A percentile compares a stretch with the other conserved stretches of the same genome.
These are phyloP conservation scores for Tympanopsis confertula DNA, from an alignment of 2,329 filamentous ascomycete species.

Conservation along the genomic window DNA sequence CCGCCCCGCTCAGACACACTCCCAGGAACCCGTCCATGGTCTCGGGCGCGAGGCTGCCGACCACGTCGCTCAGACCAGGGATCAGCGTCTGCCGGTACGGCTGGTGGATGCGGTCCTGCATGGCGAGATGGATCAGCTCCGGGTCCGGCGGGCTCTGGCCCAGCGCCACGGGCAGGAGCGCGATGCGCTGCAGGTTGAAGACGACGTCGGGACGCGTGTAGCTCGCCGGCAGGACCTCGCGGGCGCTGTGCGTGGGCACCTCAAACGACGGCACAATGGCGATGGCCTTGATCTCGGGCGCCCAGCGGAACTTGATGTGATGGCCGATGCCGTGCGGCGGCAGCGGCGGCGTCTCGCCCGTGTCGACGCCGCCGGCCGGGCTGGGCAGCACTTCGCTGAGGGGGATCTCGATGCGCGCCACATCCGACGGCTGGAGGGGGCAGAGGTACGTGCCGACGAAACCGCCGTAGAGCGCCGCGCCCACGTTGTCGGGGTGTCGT, in stretches of 20 bases:
- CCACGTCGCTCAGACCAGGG: not conserved
- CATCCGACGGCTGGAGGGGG: slow-evolving; percentile 57
- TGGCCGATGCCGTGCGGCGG: slow-evolving; percentile 61
- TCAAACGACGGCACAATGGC: slow-evolving; percentile 66
- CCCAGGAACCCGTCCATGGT: not conserved
- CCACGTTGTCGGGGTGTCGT: slow-evolving; percentile 59
- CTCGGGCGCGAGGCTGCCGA: not conserved
- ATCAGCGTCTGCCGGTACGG: slow-evolving; percentile 49
- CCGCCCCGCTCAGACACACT: not conserved
- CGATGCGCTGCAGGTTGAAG: slow-evolving; percentile 57
- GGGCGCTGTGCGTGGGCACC: slow-evolving; percentile 58
- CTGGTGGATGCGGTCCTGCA: slow-evolving; percentile 63
- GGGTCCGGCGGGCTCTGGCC: slow-evolving; percentile 52
- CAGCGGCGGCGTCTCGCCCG: slow-evolving; percentile 55
- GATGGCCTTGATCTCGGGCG: slow-evolving; percentile 61
- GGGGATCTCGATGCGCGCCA: slow-evolving; percentile 60
- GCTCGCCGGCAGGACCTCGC: slow-evolving; percentile 48
- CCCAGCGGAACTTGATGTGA: slow-evolving; percentile 62
- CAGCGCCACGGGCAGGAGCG: slow-evolving; percentile 52
- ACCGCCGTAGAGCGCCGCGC: slow-evolving; percentile 63
- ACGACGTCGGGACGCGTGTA: slow-evolving; percentile 55
- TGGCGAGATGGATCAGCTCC: slow-evolving; percentile 56
- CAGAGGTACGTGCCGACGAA: slow-evolving; percentile 67
- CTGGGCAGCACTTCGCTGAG: slow-evolving; percentile 60
- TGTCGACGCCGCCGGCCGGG: slow-evolving; percentile 59